phyloP scores from a whole-genome alignment of 2,329 filamentous ascomycete species.

The Nothomitra cinnamomea region DNA sequence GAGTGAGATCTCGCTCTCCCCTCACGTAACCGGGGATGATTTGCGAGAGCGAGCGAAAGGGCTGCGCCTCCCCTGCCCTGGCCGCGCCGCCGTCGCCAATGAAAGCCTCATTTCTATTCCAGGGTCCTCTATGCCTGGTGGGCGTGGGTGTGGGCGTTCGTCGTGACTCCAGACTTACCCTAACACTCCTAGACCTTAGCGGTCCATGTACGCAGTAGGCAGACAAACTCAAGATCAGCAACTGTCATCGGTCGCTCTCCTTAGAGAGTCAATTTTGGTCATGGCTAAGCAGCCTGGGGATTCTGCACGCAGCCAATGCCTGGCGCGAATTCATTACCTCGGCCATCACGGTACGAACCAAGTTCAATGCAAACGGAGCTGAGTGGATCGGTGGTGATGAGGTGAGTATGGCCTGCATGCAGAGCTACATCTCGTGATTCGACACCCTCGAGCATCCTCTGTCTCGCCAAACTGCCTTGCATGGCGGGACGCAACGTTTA shows the following conservation, averaged over 20 bases:
- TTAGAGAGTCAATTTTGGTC: neutral
- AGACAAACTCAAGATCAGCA: neutral
- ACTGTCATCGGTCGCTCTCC: neutral
- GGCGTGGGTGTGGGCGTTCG: neutral
- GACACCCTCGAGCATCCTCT: neutral
- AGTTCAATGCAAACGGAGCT: neutral
- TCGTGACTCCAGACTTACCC: neutral
- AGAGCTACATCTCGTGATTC: neutral
- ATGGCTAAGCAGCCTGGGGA: neutral
- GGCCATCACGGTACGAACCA: neutral
- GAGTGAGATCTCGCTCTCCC: too few relatives aligned
- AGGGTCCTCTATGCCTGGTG: neutral
- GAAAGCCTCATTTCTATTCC: constrained; percentile 2
- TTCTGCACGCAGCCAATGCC: neutral
- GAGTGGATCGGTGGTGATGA: neutral
- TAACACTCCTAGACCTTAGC: neutral
- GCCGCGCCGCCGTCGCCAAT: neutral
- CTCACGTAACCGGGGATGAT: neutral
- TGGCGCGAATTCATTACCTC: neutral
- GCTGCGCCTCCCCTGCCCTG: neutral
- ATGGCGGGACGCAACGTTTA: neutral
- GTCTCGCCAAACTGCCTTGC: neutral
- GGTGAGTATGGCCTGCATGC: neutral
- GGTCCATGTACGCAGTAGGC: neutral
- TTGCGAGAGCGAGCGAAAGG: neutral